Conservation (phyloP, 2,329 filamentous ascomycete genomes). For the Claviceps africana region DNA sequence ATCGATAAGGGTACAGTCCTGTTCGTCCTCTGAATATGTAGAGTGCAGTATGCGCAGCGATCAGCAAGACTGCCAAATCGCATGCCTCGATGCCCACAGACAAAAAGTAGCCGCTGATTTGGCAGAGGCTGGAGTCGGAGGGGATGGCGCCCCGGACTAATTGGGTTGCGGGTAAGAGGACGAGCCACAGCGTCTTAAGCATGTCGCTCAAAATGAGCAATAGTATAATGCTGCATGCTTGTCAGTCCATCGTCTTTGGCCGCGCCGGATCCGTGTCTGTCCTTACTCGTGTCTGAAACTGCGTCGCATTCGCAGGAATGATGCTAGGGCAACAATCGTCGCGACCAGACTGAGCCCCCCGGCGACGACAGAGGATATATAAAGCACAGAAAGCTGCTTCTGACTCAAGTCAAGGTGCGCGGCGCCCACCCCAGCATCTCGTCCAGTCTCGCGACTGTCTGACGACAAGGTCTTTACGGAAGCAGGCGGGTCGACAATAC, state of each 20-base stretch:
- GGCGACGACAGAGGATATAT: conserved; percentile 23
- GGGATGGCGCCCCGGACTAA: conserved; percentile 36
- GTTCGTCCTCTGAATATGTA: conserved; percentile 53
- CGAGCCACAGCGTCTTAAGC: conserved; percentile 54
- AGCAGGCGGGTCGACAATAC: background rate
- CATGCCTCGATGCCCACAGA: conserved; percentile 53
- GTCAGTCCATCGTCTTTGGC: background rate
- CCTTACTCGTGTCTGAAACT: conserved; percentile 52
- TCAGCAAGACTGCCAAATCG: conserved; percentile 58
- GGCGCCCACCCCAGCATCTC: background rate
- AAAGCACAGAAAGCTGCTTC: conserved; percentile 5
- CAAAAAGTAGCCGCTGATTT: conserved; percentile 55
- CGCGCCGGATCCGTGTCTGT: conserved; percentile 3
- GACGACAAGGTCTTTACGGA: background rate
- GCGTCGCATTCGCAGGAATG: conserved; percentile 60
- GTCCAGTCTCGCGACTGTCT: background rate
- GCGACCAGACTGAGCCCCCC: conserved; percentile 41
- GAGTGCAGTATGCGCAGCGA: conserved; percentile 58
- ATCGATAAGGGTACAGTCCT: conserved; percentile 55
- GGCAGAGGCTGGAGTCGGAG: conserved; percentile 45
- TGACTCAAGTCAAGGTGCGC: background rate
- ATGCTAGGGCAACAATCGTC: conserved; percentile 47
- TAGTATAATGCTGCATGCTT: conserved; percentile 48
- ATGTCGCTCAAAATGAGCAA: conserved; percentile 59
- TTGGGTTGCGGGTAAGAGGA: conserved; percentile 48